Evolutionary conservation across 768 basidiomycete species (phyloP), one percentile per base, ranked within the genome.

Genomic region (Coprinellus micaceus): DNA sequence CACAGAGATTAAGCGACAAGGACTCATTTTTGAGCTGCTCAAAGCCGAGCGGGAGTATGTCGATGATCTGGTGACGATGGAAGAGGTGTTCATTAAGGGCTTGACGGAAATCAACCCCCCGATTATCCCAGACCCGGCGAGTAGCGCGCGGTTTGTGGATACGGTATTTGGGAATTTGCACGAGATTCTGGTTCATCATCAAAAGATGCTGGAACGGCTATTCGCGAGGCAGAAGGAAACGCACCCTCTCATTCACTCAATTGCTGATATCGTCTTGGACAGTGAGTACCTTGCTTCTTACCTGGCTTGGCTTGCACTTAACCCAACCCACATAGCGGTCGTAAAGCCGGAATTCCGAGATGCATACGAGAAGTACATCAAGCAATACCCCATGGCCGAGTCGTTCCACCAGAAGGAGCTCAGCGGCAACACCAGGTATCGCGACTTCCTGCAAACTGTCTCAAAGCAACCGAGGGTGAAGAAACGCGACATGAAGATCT

Each of bases 21-120:
- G 85, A 24, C 83, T 85, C 37, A 79, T 99, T 5, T 95, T 94
- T 62, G 95, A 98, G 67, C 72, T 96, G 22, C 86, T 98, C 70
- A 88, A 91, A 68, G 85, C 88, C 0, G 97, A 99, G 72, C 80
- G 85, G 59, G 88, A 93, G 58, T 98, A 97, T 67, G 88, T 94
- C 11, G 69, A 80, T 28, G 96, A 98, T 71, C 70, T 99, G 48
- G 78, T 85, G 64, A 68, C 85, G 56, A 72, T 89, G 60, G 71
- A 83, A 72, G 79, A 90, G 67, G 91, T 91, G 58, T 97, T 88
- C 68, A 80, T 94, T 37, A 76, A 81, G 15, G 83, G 85, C 2
- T 72, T 98, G 11, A 70, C 74, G 22, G 71, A 76, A 11, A 77
- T 86, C 3, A 67, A 81, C 7, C 88, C 91, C 2, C 82, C 89